Conservation (phyloP, 306 rosid genomes). For the Rubus parviflorus region DNA sequence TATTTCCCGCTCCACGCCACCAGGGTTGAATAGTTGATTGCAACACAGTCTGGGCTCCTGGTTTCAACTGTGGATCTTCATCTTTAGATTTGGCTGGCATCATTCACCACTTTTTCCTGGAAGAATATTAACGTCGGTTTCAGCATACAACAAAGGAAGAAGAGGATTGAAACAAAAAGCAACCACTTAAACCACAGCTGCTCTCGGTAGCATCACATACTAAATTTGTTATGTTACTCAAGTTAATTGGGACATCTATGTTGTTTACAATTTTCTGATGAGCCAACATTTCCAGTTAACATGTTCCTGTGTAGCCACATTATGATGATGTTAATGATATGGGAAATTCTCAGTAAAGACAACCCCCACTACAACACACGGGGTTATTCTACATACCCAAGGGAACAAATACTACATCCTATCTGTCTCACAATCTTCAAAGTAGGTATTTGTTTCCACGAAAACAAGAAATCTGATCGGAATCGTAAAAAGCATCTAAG, state of each 20-base stretch:
- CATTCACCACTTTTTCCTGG: slow-evolving; percentile 43
- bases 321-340: neutral
- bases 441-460: neutral
- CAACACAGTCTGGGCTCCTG: slow-evolving; percentile 36
- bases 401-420: neutral
- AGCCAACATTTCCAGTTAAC: neutral
- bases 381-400: neutral
- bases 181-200: neutral
- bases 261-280: neutral
- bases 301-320: neutral
- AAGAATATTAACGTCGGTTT: slow-evolving; percentile 2
- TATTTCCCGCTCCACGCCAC: slow-evolving; percentile 55
- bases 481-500: neutral
- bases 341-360: neutral
- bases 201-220: too few relatives aligned
- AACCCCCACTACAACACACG: neutral
- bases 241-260: neutral
- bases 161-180: slow-evolving; percentile 1
- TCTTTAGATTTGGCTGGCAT: slow-evolving; percentile 70
- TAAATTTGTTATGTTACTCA: neutral
- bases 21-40: slow-evolving; percentile 53
- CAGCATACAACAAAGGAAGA: neutral
- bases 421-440: neutral
- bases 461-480: neutral
- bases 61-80: slow-evolving; percentile 37